phyloP scores from a whole-genome alignment of 805 yeast genomes.

The Dipodascus albidus region DNA sequence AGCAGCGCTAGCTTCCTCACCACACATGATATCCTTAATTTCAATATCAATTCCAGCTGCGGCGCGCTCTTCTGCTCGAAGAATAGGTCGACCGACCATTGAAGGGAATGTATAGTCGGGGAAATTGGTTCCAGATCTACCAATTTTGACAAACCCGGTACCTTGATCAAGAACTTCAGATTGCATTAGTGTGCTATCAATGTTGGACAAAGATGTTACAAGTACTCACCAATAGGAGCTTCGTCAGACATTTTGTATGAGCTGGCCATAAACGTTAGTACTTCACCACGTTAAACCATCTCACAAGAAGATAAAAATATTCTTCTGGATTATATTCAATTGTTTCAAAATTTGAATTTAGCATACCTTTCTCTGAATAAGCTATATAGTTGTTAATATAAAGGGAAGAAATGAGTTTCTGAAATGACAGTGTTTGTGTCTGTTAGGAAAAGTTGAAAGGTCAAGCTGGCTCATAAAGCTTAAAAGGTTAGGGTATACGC shows the following conservation, averaged over 20 bases:
- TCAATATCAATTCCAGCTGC: conserved; percentile 42
- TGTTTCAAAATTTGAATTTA: not conserved
- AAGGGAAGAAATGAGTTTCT: not conserved
- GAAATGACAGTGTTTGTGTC: not conserved
- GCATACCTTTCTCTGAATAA: not conserved
- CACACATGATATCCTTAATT: conserved; percentile 95
- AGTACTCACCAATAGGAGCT: conserved; percentile 1
- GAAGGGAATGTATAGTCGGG: conserved; percentile 97
- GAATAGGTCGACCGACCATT: conserved; percentile 92
- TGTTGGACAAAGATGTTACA: not conserved
- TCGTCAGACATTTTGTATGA: not conserved
- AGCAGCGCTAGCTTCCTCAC: conserved; percentile 86
- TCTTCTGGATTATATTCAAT: no score
- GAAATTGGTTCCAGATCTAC: conserved; percentile 92
- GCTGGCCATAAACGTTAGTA: not conserved
- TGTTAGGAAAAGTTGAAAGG: not conserved
- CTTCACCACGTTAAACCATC: no score
- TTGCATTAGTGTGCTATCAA: not conserved
- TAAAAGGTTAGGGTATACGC: not conserved
- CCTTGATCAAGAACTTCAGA: conserved; percentile 96
- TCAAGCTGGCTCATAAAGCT: not conserved
- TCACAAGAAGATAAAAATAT: no score
- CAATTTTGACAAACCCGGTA: conserved; percentile 95
- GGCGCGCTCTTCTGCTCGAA: conserved; percentile 89
- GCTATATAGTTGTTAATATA: not conserved